These are phyloP conservation scores for Pythium biforme DNA, from an alignment of 352 stramenopile species.

Conservation along the genomic window DNA sequence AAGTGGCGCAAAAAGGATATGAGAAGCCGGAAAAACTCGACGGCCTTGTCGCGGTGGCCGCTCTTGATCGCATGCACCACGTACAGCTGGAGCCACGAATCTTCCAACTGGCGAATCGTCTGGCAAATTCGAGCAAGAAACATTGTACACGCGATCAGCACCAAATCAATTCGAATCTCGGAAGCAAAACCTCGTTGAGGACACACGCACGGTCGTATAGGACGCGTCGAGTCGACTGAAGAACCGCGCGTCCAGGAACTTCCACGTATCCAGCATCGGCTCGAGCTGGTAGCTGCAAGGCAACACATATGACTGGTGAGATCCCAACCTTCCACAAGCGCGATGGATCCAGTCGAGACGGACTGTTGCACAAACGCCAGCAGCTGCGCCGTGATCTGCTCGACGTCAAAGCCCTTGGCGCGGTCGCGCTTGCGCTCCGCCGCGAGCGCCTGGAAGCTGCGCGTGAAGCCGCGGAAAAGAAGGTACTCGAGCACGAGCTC, in stretches of 20 bases:
- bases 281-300: slow-evolving; percentile 76
- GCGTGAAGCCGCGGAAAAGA: slow-evolving; percentile 83
- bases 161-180: too few relatives aligned
- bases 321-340: too few relatives aligned
- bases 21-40: slow-evolving; percentile 71
- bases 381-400: slow-evolving; percentile 72
- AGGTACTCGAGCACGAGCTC: slow-evolving; percentile 87
- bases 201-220: slow-evolving; percentile 48
- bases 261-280: slow-evolving; percentile 75
- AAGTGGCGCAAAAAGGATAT: slow-evolving; percentile 35
- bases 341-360: not conserved
- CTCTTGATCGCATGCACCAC: slow-evolving; percentile 77
- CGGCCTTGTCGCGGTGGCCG: slow-evolving; percentile 61
- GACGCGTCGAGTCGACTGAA: slow-evolving; percentile 77
- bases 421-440: slow-evolving; percentile 74
- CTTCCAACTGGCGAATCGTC: slow-evolving; percentile 67
- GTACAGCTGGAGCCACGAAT: slow-evolving; percentile 67
- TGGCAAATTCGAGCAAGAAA: slow-evolving; percentile 27
- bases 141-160: too few relatives aligned
- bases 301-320: too few relatives aligned
- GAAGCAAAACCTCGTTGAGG: too few relatives aligned
- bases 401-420: slow-evolving; percentile 70
- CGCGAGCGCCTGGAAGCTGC: slow-evolving; percentile 80
- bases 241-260: slow-evolving; percentile 75
- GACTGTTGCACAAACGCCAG: slow-evolving; percentile 61